These are phyloP conservation scores for Colletotrichum eremochloae DNA, from an alignment of 2,329 filamentous ascomycete species.

Conservation along the genomic window DNA sequence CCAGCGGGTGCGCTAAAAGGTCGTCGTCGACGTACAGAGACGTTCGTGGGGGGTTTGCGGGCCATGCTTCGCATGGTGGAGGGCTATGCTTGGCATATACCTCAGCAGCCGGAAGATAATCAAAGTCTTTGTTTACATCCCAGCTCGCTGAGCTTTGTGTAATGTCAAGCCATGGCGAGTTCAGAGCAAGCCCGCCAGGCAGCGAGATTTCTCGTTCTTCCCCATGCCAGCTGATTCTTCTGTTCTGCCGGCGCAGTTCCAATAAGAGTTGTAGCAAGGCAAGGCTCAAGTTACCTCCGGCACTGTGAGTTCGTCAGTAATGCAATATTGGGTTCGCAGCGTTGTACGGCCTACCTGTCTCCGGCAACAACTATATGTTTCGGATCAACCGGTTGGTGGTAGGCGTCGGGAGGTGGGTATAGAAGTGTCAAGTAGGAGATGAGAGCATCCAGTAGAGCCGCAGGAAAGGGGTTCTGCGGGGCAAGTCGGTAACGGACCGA, in stretches of 20 bases:
- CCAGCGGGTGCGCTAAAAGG: constrained; percentile 75
- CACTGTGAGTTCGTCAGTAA: constrained; percentile 57
- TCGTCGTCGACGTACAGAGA: constrained; percentile 68
- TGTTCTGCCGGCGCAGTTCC: constrained; percentile 65
- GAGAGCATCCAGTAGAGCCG: constrained; percentile 79
- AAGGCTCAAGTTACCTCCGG: constrained; percentile 79
- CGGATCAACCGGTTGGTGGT: constrained; percentile 75
- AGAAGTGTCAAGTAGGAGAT: constrained; percentile 80
- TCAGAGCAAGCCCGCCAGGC: constrained; percentile 73
- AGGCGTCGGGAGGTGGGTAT: constrained; percentile 76
- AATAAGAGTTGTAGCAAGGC: constrained; percentile 77
- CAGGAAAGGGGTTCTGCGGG: constrained; percentile 81
- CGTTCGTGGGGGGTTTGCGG: constrained; percentile 64
- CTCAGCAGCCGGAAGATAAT: constrained; percentile 71
- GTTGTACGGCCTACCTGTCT: constrained; percentile 65
- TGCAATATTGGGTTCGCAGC: not conserved
- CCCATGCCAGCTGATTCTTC: constrained; percentile 72
- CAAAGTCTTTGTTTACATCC: constrained; percentile 65
- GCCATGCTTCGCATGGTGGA: constrained; percentile 68
- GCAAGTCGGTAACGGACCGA: constrained; percentile 81
- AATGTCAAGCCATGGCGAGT: constrained; percentile 80
- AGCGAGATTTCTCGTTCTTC: constrained; percentile 70
- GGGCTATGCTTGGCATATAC: constrained; percentile 47
- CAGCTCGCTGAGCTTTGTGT: constrained; percentile 73
- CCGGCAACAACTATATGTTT: constrained; percentile 78